Conservation (phyloP, 2,329 filamentous ascomycete species). For the Neonectria punicea region DNA sequence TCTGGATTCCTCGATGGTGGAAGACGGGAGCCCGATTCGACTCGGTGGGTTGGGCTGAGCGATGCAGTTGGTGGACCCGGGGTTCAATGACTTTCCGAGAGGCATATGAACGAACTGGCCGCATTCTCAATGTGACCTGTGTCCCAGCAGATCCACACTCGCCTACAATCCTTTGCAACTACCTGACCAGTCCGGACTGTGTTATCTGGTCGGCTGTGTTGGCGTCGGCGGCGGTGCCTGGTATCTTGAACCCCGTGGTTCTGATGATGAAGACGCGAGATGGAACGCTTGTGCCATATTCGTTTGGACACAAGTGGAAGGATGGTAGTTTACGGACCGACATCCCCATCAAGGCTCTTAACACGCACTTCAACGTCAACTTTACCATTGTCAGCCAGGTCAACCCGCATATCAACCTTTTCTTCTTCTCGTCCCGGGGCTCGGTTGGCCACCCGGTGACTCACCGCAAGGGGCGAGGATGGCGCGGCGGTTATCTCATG, state of each 20-base stretch:
- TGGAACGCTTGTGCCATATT: slow-evolving; percentile 85
- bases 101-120: slow-evolving; percentile 91
- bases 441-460: slow-evolving; percentile 93
- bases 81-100: slow-evolving; percentile 95
- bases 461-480: slow-evolving; percentile 90
- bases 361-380: slow-evolving; percentile 98
- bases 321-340: slow-evolving; percentile 94
- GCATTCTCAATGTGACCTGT: slow-evolving; percentile 95
- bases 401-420: slow-evolving; percentile 97
- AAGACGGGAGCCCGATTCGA: slow-evolving; percentile 94
- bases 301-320: slow-evolving; percentile 99
- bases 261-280: slow-evolving; percentile 87
- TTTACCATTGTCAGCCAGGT: slow-evolving; percentile 91
- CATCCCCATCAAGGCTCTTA: slow-evolving; percentile 92
- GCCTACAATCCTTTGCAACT: slow-evolving; percentile 91
- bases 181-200: slow-evolving; percentile 93
- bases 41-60: slow-evolving; percentile 87
- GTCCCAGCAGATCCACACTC: slow-evolving; percentile 96
- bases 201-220: slow-evolving; percentile 98
- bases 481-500: slow-evolving; percentile 94
- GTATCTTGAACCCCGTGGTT: slow-evolving; percentile 94
- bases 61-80: slow-evolving; percentile 88
- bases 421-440: slow-evolving; percentile 96
- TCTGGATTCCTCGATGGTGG: slow-evolving; percentile 89
- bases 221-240: slow-evolving; percentile 93